Base-by-base conservation (phyloP, 2,329 filamentous ascomycete genomes). In the Beauveria sp. region DNA sequence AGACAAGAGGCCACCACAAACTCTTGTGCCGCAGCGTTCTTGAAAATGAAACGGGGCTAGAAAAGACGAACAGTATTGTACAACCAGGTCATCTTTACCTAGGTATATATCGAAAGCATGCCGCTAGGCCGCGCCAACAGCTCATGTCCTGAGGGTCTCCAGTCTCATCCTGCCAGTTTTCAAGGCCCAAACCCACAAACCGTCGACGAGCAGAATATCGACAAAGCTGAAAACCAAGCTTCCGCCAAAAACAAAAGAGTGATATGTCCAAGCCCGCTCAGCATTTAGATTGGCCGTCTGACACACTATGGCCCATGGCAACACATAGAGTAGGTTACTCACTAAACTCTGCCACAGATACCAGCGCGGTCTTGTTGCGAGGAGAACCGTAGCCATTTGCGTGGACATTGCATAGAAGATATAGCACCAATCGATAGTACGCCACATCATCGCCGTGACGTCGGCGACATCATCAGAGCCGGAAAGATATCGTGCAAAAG, bases 301-400 rank as follows among this genome's bases (percentile, higher is more conserved):
- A 63, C 81, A 85, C 0, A 81, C 85, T 46, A 91, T 82, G 0
- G 87, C 86, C 86, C 87, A 91, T 0, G 87, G 87, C 3, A 91
- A 72, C 0, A 90, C 86, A 68, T 86, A 90, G 0, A 87, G 70
- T 0, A 91, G 53, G 66, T 90, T 91, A 7, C 86, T 88, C 0
- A 75, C 79, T 1, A 91, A 72, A 3, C 84, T 86, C 69, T 90
- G 87, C 62, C 81, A 84, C 0, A 90, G 75, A 68, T 89, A 91
- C 86, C 85, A 90, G 2, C 75, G 74, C 0, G 87, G 86, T 0
- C 79, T 73, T 0, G 86, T 89, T 0, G 87, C 84, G 0, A 89
- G 77, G 0, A 91, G 71, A 0, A 91, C 75, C 0, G 85, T 81
- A 0, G 86, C 85, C 0, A 91, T 73, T 67, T 90, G 86, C 1